phyloP scores from a whole-genome alignment of 2,329 filamentous ascomycete species.

The Fonsecaea erecta region DNA sequence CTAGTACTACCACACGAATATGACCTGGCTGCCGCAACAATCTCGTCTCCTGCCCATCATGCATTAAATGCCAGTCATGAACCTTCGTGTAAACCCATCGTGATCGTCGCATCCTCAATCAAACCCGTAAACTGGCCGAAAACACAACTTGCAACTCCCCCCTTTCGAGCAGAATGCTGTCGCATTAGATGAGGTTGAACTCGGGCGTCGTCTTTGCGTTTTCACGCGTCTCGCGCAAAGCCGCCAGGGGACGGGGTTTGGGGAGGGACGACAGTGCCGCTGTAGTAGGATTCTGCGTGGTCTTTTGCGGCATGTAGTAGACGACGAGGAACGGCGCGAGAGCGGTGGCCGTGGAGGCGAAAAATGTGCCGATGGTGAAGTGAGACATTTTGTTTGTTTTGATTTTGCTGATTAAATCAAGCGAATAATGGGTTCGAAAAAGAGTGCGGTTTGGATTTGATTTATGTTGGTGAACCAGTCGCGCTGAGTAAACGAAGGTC shows the following conservation, averaged over 20 bases:
- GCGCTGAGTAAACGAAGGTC: conserved; percentile 6
- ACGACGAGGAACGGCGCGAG: conserved; percentile 27
- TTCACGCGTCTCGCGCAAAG: conserved; percentile 19
- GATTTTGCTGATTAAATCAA: not conserved
- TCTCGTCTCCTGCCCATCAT: not conserved
- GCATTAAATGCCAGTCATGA: not conserved
- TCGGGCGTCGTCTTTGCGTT: conserved; percentile 14
- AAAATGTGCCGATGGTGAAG: conserved; percentile 23
- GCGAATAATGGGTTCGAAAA: not conserved
- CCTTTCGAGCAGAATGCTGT: not conserved
- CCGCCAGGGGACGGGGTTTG: conserved; percentile 23
- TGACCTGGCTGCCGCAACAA: not conserved
- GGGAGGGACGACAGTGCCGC: conserved; percentile 16
- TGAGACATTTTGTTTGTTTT: conserved; percentile 19
- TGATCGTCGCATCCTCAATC: not conserved
- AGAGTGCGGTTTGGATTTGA: not conserved
- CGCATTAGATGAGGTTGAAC: conserved; percentile 15
- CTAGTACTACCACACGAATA: not conserved
- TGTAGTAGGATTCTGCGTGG: conserved; percentile 15
- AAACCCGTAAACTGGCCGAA: not conserved
- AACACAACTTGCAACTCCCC: not conserved
- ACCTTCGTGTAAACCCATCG: not conserved
- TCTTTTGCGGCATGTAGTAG: conserved; percentile 24
- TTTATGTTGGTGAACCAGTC: conserved; percentile 2
- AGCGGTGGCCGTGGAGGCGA: conserved; percentile 28